Evolutionary conservation across 2,329 filamentous ascomycete genomes (phyloP).

Genomic region (Trichoderma aggressivum): DNA sequence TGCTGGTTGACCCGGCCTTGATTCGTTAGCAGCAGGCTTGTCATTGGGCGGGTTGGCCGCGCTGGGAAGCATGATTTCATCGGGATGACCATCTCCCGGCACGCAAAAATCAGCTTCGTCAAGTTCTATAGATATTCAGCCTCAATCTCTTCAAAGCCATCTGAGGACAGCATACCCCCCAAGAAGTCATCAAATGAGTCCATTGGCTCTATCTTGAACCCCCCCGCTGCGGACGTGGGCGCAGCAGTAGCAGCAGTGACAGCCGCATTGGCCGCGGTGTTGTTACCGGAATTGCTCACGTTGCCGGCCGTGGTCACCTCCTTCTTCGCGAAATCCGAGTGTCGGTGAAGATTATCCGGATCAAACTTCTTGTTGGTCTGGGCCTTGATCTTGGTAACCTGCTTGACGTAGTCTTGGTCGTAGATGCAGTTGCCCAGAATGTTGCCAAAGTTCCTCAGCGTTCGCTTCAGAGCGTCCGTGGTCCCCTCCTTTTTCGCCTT

Average conservation of each 20-base stretch:
- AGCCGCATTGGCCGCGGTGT: not conserved
- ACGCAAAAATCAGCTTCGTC: conserved; percentile 75
- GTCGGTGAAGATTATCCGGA: conserved; percentile 74
- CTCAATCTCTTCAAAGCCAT: conserved; percentile 37
- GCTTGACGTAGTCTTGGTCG: conserved; percentile 88
- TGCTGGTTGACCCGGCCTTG: conserved; percentile 21
- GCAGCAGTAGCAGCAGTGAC: not conserved
- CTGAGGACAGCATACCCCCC: conserved; percentile 43
- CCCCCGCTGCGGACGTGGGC: conserved; percentile 13
- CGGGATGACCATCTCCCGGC: conserved; percentile 66
- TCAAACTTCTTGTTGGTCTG: conserved; percentile 70
- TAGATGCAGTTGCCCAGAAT: conserved; percentile 98
- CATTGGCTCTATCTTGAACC: conserved; percentile 31
- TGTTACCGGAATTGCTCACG: not conserved
- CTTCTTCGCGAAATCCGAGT: conserved; percentile 69
- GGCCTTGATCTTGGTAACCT: conserved; percentile 86
- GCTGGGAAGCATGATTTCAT: conserved; percentile 63
- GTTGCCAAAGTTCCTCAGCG: conserved; percentile 89
- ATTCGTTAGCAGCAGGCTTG: conserved; percentile 22
- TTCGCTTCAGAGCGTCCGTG: conserved; percentile 87
- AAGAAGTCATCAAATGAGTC: conserved; percentile 53
- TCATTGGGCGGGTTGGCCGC: conserved; percentile 23
- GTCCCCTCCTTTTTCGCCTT: conserved; percentile 99
- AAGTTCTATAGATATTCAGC: conserved; percentile 54
- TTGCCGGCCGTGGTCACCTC: conserved; percentile 20